A percentile compares a stretch with the other conserved stretches of the same genome.
phyloP scores from a whole-genome alignment of 1,284 basidiomycete genomes.

The Retiboletus flavoniger region DNA sequence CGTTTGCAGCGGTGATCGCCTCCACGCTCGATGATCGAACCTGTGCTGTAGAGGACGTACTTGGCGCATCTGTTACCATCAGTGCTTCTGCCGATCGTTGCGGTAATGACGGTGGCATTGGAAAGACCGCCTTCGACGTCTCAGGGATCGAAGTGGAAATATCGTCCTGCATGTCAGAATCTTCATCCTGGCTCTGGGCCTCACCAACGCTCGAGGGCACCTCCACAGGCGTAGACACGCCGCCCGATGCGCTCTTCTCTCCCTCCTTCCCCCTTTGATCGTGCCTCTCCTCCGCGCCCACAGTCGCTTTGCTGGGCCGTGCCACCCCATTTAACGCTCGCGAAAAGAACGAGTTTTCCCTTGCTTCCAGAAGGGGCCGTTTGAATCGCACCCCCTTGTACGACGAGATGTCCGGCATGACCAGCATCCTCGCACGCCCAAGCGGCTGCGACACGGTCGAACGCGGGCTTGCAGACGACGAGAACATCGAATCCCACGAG shows the following conservation, averaged over 20 bases:
- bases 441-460: conserved; percentile 4
- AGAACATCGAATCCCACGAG: neutral
- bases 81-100: neutral
- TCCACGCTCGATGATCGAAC: neutral
- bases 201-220: neutral
- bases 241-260: neutral
- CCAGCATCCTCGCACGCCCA: neutral
- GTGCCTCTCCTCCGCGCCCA: neutral
- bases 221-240: neutral
- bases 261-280: neutral
- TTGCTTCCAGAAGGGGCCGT: conserved; percentile 4
- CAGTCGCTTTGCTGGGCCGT: neutral
- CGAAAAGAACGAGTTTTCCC: conserved; percentile 29
- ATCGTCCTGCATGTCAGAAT: conserved; percentile 8
- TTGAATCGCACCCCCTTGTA: conserved; percentile 26
- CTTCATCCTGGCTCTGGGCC: neutral
- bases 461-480: neutral
- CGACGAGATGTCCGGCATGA: conserved; percentile 27
- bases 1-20: neutral
- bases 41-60: neutral
- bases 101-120: neutral
- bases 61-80: neutral
- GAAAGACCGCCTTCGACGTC: neutral
- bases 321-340: conserved; percentile 15
- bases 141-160: neutral